These are phyloP conservation scores for Ramularia collo-cygni DNA, from an alignment of 2,329 filamentous ascomycete genomes.

Conservation along the genomic window DNA sequence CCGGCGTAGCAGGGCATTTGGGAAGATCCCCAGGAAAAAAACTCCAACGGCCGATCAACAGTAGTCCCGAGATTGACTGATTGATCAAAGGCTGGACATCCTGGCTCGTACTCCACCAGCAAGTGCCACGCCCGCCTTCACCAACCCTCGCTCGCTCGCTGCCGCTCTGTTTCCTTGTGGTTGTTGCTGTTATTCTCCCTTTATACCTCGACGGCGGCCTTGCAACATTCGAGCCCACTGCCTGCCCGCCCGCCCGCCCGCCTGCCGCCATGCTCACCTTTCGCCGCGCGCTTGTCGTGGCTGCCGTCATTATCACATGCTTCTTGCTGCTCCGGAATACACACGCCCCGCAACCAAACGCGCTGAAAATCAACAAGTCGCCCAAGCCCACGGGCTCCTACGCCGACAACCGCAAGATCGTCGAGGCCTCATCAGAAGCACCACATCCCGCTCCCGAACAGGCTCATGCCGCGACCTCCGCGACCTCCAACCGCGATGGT, in stretches of 20 bases:
- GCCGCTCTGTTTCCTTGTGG: not conserved
- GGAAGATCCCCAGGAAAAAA: no score
- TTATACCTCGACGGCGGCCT: slow-evolving; percentile 1
- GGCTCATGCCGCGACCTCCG: slow-evolving; percentile 22
- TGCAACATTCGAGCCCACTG: not conserved
- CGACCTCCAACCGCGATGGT: slow-evolving; percentile 22
- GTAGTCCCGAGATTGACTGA: no score
- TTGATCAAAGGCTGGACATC: no score
- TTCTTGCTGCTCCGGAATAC: slow-evolving; percentile 63
- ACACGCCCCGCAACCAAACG: slow-evolving; percentile 33
- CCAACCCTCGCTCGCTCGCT: no score
- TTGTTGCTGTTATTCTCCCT: not conserved
- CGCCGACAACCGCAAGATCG: slow-evolving; percentile 30
- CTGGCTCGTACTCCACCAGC: no score
- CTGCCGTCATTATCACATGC: slow-evolving; percentile 60
- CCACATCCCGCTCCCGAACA: slow-evolving; percentile 10
- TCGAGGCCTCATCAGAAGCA: slow-evolving; percentile 17
- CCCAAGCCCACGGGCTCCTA: slow-evolving; percentile 33
- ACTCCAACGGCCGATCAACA: no score
- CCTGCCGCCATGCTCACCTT: slow-evolving; percentile 63
- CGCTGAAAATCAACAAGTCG: slow-evolving; percentile 25
- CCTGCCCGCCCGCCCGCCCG: not conserved
- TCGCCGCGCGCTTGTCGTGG: slow-evolving; percentile 65
- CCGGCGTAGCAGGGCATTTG: no score
- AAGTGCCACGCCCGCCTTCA: no score